Base-by-base conservation (phyloP, 192 early-diverging fungal species). In the Gonapodya sp. region DNA sequence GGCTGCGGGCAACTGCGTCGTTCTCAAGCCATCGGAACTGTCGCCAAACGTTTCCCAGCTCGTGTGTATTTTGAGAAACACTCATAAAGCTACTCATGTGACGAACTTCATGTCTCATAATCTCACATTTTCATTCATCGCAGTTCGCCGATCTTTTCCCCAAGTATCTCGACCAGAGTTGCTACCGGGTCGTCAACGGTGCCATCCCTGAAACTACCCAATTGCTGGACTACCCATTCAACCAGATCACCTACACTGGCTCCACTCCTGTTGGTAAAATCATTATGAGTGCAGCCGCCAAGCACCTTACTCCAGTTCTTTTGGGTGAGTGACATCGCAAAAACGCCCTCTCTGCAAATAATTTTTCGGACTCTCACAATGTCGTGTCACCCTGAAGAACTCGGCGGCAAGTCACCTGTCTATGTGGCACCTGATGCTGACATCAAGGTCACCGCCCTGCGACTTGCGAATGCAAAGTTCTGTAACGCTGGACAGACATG, bases 181-280 rank as follows among this genome's bases (percentile, higher is more conserved):
- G 46, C 46, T 64, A 64, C 46, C 85, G 86, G 0, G 91, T 96
- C 30, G 87, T 97, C 74, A 91, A 93, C 79, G 97, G 96, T 36
- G 94, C 83, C 36, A 89, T 91, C 0, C 80, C 82, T 1, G 92
- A 96, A 85, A 93, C 95, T 0, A 93, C 94, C 0, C 78, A 37
- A 32, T 85, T 99, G 75, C 89, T 97, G 30, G 84, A 87, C 35
- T 84, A 93, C 34, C 89, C 88, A 74, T 97, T 96, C 81, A 94
- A 99, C 85, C 93, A 95, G 84, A 96, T 95, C 81, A 94, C 95
- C 80, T 99, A 95, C 86, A 99, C 97, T 0, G 97, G 97, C 79
- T 93, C 89, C 82, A 90, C 90, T 8, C 37, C 79, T 18, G 93
- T 99, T 35, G 97, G 92, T 36, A 93, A 91, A 81, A 89, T 96